A percentile compares a stretch with the other conserved stretches of the same genome.
Evolutionary conservation across 805 yeast species (phyloP).

Genomic region (Pichia ethanolica): DNA sequence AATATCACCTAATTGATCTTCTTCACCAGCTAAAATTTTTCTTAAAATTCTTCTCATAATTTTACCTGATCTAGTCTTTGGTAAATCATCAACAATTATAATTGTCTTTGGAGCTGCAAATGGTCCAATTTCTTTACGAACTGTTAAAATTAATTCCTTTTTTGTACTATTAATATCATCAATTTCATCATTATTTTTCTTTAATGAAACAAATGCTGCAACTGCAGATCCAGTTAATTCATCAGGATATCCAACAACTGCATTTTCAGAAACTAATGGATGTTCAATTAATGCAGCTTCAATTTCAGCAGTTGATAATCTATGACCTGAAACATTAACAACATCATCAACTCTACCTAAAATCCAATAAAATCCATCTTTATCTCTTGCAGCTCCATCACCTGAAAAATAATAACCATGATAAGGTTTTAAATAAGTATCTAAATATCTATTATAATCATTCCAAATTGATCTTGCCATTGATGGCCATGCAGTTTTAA

Average conservation of each 20-base stretch:
- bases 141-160: constrained; percentile 59
- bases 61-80: constrained; percentile 82
- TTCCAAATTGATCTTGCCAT: constrained; percentile 79
- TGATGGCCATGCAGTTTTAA: constrained; percentile 75
- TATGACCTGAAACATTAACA: constrained; percentile 80
- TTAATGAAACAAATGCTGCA: constrained; percentile 71
- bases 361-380: constrained; percentile 81
- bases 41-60: constrained; percentile 82
- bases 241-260: constrained; percentile 78
- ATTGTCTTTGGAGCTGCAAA: constrained; percentile 79
- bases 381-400: constrained; percentile 84
- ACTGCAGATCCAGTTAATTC: constrained; percentile 85
- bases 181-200: constrained; percentile 35
- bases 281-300: constrained; percentile 78
- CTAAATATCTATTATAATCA: constrained; percentile 66
- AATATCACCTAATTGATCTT: constrained; percentile 75
- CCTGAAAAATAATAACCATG: constrained; percentile 82
- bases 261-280: constrained; percentile 63
- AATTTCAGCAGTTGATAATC: constrained; percentile 83
- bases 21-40: constrained; percentile 67
- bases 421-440: constrained; percentile 77
- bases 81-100: constrained; percentile 66
- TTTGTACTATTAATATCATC: constrained; percentile 48
- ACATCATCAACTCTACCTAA: constrained; percentile 85
- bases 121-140: constrained; percentile 75